Conservation (phyloP, 331 rosid genomes). For the Acacia pycnantha region DNA sequence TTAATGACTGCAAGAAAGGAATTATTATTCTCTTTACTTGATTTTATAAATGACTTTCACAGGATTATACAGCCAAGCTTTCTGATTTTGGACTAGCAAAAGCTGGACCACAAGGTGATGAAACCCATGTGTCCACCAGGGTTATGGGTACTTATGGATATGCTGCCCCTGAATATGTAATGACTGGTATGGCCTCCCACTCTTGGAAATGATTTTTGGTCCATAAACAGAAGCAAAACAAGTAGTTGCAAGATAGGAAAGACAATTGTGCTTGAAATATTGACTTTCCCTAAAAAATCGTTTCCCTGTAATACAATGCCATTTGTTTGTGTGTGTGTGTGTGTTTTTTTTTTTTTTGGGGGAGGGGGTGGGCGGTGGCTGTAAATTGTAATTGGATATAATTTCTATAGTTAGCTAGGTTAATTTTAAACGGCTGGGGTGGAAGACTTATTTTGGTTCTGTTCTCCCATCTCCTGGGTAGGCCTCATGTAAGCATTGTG, state of each 20-base stretch:
- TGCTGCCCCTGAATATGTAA: conserved; percentile 60
- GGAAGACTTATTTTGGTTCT: not conserved
- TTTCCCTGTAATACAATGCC: conserved; percentile 2
- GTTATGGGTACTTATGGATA: conserved; percentile 64
- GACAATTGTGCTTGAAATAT: conserved; percentile 16
- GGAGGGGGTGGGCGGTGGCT: not conserved
- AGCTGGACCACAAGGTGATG: conserved; percentile 67
- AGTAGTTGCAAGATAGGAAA: not conserved
- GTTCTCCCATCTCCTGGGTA: not conserved
- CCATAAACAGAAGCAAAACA: not conserved
- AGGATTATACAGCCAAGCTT: conserved; percentile 84
- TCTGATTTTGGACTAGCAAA: conserved; percentile 60
- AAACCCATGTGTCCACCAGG: conserved; percentile 61
- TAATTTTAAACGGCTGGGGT: not conserved
- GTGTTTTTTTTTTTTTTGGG: too few relatives aligned
- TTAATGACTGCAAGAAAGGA: not conserved
- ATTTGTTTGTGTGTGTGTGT: not conserved
- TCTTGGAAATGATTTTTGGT: conserved; percentile 13
- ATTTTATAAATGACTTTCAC: conserved; percentile 27
- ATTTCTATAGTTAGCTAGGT: too few relatives aligned
- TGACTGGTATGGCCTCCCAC: conserved; percentile 47
- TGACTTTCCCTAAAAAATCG: conserved; percentile 3
- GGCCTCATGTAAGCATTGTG: not conserved
- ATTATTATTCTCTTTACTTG: not conserved
- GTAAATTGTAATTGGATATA: not conserved